Evolutionary conservation across 306 rosid genomes (phyloP), one percentile per base, ranked within the genome.

Genomic region (Glycine tomentella): DNA sequence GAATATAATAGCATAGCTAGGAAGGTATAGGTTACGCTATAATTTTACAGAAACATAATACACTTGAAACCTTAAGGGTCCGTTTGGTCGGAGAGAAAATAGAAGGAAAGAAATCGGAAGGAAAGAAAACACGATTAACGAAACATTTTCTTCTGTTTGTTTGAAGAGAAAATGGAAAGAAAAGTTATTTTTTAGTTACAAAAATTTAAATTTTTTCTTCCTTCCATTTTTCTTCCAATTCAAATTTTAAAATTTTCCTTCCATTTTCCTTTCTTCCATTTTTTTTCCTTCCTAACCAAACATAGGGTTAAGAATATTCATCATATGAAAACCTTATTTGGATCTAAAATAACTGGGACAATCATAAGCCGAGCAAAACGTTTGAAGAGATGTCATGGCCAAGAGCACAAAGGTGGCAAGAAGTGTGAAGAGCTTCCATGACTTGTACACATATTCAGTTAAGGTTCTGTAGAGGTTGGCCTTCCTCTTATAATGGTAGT

Each of bases 381-480:
- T 9, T 13, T 80, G 65, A 10, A 84, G 78, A 61, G 13, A 75
- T 51, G 55, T 62, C 40, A 80, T 8, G 9, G 9, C 63, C 76
- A 80, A 61, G 25, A 75, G 49, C 44, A 61, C n/a, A 31, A 80
- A 14, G 12, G 75, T 70, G 0, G 75, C 77, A 36, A 81, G 16
- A 64, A 85, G 55, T 16, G 77, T 77, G 77, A 36, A 51, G 5
- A 85, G 2, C 14, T 64, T 64, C 85, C 82, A 71, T 0, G 84
- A 80, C 25, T 67, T 56, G 50, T 69, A 80, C 17, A 55, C 82
- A 63, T 72, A 75, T 38, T 64, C 45, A 0, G 17, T 77, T 7
- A 31, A 8, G 53, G 8, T 0, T 45, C 57, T 72, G 5, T 5
- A 44, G 10, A 13, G 0, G 14, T 34, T 79, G 11, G 55, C 36